Percentiles rank a stretch among this genome's conserved stretches.
These are phyloP conservation scores for Plantago lanceolata DNA, from an alignment of 305 asterid genomes.

Conservation along the genomic window DNA sequence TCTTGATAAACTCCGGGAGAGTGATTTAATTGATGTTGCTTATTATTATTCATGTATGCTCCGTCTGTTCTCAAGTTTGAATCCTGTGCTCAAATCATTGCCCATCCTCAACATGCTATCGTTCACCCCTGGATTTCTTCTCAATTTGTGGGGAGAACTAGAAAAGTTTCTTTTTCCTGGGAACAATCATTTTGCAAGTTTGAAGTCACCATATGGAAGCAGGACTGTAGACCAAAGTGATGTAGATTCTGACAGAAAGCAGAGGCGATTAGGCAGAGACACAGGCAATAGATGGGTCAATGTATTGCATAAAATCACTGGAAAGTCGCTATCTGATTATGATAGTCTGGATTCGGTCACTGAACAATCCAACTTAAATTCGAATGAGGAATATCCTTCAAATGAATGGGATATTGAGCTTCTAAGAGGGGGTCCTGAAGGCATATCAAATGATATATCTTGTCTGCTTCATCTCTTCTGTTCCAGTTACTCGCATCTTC, in stretches of 20 bases:
- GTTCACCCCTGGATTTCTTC: conserved; percentile 86
- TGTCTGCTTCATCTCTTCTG: conserved; percentile 85
- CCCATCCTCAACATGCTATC: conserved; percentile 91
- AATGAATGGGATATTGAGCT: conserved; percentile 70
- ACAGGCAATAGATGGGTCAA: conserved; percentile 70
- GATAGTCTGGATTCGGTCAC: conserved; percentile 29
- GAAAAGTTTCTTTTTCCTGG: conserved; percentile 54
- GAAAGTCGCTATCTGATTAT: conserved; percentile 49
- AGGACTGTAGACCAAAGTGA: conserved; percentile 32
- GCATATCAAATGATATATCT: conserved; percentile 57
- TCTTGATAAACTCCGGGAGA: conserved; percentile 61
- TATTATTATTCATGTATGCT: conserved; percentile 78
- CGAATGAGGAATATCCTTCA: conserved; percentile 43
- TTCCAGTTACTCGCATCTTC: conserved; percentile 78
- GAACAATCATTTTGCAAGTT: conserved; percentile 27
- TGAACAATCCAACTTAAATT: conserved; percentile 32
- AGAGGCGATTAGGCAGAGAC: conserved; percentile 50
- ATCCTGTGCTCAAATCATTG: conserved; percentile 66
- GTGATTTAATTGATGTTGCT: conserved; percentile 57
- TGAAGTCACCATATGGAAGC: conserved; percentile 29
- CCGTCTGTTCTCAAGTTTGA: conserved; percentile 56
- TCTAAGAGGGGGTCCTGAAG: conserved; percentile 73
- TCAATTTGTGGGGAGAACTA: conserved; percentile 65
- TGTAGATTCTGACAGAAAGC: conserved; percentile 46
- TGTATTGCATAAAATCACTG: conserved; percentile 64